Base-by-base conservation (phyloP, 768 basidiomycete genomes). In the Hygrophoropsis aurantiaca region DNA sequence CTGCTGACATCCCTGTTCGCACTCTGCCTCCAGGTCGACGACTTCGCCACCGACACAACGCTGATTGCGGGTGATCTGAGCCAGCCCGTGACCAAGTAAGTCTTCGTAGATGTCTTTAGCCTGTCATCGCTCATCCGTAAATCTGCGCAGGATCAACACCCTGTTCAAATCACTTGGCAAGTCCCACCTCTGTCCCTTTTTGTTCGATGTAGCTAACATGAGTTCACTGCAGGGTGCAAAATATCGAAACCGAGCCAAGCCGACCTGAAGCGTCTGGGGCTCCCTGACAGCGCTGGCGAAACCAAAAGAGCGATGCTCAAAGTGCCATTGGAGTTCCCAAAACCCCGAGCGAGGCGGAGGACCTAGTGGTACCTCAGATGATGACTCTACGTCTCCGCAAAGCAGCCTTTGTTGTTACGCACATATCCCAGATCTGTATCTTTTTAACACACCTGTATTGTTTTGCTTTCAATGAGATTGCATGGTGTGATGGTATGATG, bases 261-360 rank as follows among this genome's bases (percentile, higher is more conserved):
- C 13, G 89, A 94, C 51, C 75, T 91, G 6, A 81, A 82, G 48
- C 73, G 77, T 51, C 72, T 88, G 30, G 87, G 90, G 9, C 67
- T 93, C 16, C 75, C 85, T 0, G 76, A 84, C 38, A 75, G 73
- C 25, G 80, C 79, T 3, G 82, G 75, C 7, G 79, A 78, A 30
- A 75, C 75, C 34, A 88, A 87, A 59, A 77, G 84, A 44, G 94
- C 93, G 0, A 70, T 86, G 1, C 73, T 98, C 45, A 79, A 69
- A 35, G 78, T 82, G 0, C 94, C 94, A 2, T 74, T 95, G 1
- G 74, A 79, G 51, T 97, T 97, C 68, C 94, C 93, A 0, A 89
- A 87, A 59, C 74, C 78, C 18, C 61, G 69, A 19, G 45, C 53
- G 21, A 72, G 59, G 53, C 67, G 71, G 43, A 64, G 67, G 10